Conservation (phyloP, 2,329 filamentous ascomycete species). For the Chaetomiaceae sp. region DNA sequence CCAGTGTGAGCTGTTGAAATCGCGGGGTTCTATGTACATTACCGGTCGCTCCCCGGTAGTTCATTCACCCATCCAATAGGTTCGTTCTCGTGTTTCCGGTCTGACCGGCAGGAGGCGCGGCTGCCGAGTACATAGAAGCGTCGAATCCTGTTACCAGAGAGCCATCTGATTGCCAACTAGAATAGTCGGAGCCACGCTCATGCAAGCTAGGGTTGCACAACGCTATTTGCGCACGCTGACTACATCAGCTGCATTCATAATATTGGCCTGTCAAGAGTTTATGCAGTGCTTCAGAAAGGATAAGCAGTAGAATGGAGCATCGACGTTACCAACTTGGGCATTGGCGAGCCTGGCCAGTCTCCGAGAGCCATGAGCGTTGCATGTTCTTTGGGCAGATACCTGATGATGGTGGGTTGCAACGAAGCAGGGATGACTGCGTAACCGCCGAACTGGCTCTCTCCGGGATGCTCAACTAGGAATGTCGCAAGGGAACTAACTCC, state of each 20-base stretch:
- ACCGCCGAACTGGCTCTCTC: neutral
- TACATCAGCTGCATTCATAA: neutral
- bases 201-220: neutral
- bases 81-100: neutral
- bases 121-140: neutral
- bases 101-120: neutral
- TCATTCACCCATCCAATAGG: neutral
- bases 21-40: neutral
- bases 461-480: neutral
- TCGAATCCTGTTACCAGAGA: neutral
- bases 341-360: too few relatives aligned
- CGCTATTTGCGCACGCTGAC: neutral
- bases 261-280: neutral
- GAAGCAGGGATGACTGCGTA: conserved; percentile 3
- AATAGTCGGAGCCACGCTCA: neutral
- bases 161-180: neutral
- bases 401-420: conserved; percentile 5
- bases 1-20: neutral
- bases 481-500: neutral
- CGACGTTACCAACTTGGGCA: too few relatives aligned
- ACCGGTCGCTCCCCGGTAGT: neutral
- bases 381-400: neutral
- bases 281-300: neutral
- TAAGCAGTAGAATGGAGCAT: too few relatives aligned
- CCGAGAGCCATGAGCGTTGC: neutral